These are phyloP conservation scores for Voacanga thouarsii DNA, from an alignment of 257 asterid genomes.

Conservation along the genomic window DNA sequence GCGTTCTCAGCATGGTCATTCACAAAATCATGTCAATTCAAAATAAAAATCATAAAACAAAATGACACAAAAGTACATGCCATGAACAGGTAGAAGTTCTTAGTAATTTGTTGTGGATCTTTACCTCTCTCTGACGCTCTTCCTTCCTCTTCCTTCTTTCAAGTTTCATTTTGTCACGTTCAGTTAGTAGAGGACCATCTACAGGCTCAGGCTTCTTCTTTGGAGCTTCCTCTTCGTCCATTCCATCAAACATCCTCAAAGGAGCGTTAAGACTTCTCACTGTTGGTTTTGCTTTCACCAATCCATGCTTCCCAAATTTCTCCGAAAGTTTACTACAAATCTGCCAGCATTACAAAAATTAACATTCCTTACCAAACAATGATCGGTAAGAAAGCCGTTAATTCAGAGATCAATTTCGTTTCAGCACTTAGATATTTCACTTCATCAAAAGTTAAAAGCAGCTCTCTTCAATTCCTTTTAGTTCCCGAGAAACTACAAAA, in stretches of 20 bases:
- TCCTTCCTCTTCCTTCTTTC: constrained; percentile 98
- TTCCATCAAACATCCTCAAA: constrained; percentile 90
- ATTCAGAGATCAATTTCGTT: background rate
- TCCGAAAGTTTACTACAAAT: constrained; percentile 73
- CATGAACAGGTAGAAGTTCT: background rate
- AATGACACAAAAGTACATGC: too few species aligned
- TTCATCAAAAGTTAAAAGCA: background rate
- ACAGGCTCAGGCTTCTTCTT: constrained; percentile 91
- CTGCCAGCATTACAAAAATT: constrained; percentile 30
- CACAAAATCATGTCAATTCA: constrained; percentile 1
- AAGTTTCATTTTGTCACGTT: constrained; percentile 88
- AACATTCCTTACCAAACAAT: background rate
- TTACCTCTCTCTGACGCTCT: constrained; percentile 94
- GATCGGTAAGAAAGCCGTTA: background rate
- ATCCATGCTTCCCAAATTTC: constrained; percentile 89
- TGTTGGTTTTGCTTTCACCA: constrained; percentile 76
- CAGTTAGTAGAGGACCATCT: constrained; percentile 94
- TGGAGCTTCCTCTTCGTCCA: constrained; percentile 87
- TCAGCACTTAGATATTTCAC: background rate
- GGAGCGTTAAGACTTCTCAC: constrained; percentile 94
- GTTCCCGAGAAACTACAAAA: background rate
- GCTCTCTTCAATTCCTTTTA: background rate
- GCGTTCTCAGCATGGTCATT: background rate
- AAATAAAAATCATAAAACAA: too few species aligned
- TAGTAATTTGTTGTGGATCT: background rate